phyloP scores from a whole-genome alignment of 306 rosid genomes.

The Betula pendula region DNA sequence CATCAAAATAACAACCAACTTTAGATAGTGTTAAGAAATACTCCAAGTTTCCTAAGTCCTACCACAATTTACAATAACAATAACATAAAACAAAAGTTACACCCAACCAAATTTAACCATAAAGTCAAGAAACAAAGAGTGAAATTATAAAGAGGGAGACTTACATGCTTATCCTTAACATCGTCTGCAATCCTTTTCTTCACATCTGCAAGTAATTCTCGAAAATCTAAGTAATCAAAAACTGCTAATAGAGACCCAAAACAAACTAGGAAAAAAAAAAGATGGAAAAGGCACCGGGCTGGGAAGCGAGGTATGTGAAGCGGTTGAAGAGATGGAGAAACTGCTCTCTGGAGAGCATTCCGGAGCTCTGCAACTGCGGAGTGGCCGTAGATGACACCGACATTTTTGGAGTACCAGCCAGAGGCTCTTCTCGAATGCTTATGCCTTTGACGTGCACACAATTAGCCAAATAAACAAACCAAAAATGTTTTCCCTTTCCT shows the following conservation, averaged over 20 bases:
- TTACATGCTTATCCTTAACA: slow-evolving; percentile 70
- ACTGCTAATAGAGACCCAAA: not conserved
- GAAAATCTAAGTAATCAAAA: not conserved
- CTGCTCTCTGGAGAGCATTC: slow-evolving; percentile 58
- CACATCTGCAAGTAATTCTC: slow-evolving; percentile 41
- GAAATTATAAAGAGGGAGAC: not conserved
- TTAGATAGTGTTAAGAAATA: not conserved
- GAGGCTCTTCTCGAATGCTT: not conserved
- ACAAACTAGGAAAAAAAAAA: not conserved
- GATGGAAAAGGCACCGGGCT: slow-evolving; percentile 46
- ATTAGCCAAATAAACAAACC: not conserved
- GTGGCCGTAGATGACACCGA: slow-evolving; percentile 24
- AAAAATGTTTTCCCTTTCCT: not conserved
- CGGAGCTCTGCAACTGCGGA: slow-evolving; percentile 26
- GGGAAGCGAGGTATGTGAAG: slow-evolving; percentile 58
- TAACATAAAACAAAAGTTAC: not conserved
- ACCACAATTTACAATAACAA: not conserved
- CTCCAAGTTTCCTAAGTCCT: too few species aligned
- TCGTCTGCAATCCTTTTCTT: slow-evolving; percentile 78
- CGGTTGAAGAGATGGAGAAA: slow-evolving; percentile 72
- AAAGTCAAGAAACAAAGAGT: not conserved
- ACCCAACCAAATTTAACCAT: not conserved
- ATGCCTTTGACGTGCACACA: not conserved
- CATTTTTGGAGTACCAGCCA: not conserved
- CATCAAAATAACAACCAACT: not conserved